Percentiles rank a stretch among this genome's conserved stretches.
phyloP scores from a whole-genome alignment of 169 alveolate genomes.

The Plasmodium gonderi region DNA sequence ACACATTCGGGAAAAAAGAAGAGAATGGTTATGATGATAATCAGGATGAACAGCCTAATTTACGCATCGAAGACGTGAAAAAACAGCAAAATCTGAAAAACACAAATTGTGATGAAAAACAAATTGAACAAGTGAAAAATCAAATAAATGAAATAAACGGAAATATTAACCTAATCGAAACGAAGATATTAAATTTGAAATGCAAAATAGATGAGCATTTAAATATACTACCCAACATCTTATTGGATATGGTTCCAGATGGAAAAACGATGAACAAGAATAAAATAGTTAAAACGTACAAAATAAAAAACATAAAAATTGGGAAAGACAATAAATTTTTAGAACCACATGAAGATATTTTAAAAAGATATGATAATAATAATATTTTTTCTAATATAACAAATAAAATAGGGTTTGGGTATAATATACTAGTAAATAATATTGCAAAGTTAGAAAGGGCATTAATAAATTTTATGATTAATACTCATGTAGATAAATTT shows the following conservation, averaged over 20 bases:
- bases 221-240: conserved; percentile 38
- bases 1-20: not conserved
- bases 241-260: conserved; percentile 56
- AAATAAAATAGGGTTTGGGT: conserved; percentile 74
- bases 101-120: not conserved
- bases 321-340: not conserved
- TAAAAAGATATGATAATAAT: conserved; percentile 61
- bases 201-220: conserved; percentile 34
- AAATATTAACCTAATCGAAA: conserved; percentile 14
- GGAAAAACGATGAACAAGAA: not conserved
- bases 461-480: conserved; percentile 78
- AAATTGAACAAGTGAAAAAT: conserved; percentile 39
- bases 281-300: conserved; percentile 57
- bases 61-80: too few relatives aligned
- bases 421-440: conserved; percentile 66
- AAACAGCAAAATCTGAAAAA: not conserved
- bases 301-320: conserved; percentile 10
- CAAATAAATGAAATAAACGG: conserved; percentile 41
- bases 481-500: conserved; percentile 79
- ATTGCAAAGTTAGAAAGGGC: conserved; percentile 80
- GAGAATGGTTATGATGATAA: too few relatives aligned
- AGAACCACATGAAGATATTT: conserved; percentile 61
- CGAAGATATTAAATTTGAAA: conserved; percentile 26
- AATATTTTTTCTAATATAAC: conserved; percentile 54
- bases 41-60: too few relatives aligned